Base-by-base conservation (phyloP, 179 eudicot species). In the Monotropa hypopitys region DNA sequence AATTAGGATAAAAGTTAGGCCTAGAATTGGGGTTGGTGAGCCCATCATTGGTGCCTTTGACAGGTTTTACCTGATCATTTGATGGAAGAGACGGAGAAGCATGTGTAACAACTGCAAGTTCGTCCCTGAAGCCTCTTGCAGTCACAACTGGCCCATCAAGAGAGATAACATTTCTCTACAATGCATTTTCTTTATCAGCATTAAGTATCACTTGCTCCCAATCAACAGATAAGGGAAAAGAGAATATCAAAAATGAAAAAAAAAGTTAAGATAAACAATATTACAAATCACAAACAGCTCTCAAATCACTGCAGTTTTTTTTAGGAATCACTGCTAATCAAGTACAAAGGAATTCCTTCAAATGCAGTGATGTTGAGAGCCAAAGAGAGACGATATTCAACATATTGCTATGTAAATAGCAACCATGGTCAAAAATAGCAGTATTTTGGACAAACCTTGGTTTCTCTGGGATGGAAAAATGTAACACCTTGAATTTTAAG, bases 121-220 rank as follows among this genome's bases (percentile, higher is more conserved):
- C 87, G 80, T 93, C 91, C 83, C 87, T 83, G 61, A 79, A 85
- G 80, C 99, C 99, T n/a, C 87, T 88, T 74, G 93, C 89, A 79
- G 98, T 91, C 76, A 95, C 97, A 73, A 91, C 98, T 78, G 95
- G 99, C 38, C 99, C 98, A 74, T 90, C 97, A 82, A 95, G 99
- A 59, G 91, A 91, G 79, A 95, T 51, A 73, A 93, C 84, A 71
- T 85, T 62, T 80, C 80, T 93, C 99, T 95, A 82, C 84, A 84
- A 79, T 28, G 74, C 42, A 74, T 47, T 46, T 57, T 69, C 35
- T 15, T 30, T 35, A 28, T 61, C 20, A 61, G 65, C 20, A 9
- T 23, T 16, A 30, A 61, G 13, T 61, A 11, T 10, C n/a, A n/a
- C 3, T 18, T 18, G 23, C 63, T 57, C 23, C 63, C 32, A 21